Conservation (phyloP, 148 eudicot genomes). For the Camellia sinensis region DNA sequence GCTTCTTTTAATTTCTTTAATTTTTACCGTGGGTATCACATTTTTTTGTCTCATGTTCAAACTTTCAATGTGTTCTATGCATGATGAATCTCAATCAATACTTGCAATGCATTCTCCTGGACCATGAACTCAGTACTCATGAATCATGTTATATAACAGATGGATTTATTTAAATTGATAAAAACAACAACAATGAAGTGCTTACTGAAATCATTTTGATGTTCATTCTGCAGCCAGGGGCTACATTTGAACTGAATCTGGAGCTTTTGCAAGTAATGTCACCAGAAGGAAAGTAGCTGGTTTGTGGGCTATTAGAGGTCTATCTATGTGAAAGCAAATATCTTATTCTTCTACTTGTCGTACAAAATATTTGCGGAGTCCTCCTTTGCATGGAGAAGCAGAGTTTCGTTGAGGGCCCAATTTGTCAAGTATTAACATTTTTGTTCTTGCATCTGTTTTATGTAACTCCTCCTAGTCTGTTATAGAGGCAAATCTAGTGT, state of each 20-base stretch:
- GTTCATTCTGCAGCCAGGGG: conserved; percentile 70
- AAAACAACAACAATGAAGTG: neutral
- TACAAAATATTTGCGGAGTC: neutral
- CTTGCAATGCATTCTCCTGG: conserved; percentile 5
- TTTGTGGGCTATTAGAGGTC: neutral
- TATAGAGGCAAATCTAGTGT: conserved; percentile 5
- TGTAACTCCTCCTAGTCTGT: neutral
- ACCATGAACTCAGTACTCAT: neutral
- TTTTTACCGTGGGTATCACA: no score
- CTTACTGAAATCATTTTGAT: conserved; percentile 9
- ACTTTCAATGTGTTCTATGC: neutral
- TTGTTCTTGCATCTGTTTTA: neutral
- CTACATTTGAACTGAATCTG: conserved; percentile 84
- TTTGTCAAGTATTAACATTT: conserved; percentile 1
- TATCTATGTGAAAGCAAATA: neutral
- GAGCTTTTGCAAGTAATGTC: conserved; percentile 74
- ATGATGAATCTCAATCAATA: neutral
- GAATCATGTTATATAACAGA: neutral
- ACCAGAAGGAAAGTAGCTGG: conserved; percentile 36
- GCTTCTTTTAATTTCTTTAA: neutral
- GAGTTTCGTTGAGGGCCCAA: neutral
- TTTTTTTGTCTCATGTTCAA: neutral
- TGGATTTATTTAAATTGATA: neutral
- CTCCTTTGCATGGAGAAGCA: neutral
- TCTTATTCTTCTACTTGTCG: neutral